A percentile compares a stretch with the other conserved stretches of the same genome.
Evolutionary conservation across 1,284 basidiomycete species (phyloP).

Genomic region (Apiotrichum laibachii): DNA sequence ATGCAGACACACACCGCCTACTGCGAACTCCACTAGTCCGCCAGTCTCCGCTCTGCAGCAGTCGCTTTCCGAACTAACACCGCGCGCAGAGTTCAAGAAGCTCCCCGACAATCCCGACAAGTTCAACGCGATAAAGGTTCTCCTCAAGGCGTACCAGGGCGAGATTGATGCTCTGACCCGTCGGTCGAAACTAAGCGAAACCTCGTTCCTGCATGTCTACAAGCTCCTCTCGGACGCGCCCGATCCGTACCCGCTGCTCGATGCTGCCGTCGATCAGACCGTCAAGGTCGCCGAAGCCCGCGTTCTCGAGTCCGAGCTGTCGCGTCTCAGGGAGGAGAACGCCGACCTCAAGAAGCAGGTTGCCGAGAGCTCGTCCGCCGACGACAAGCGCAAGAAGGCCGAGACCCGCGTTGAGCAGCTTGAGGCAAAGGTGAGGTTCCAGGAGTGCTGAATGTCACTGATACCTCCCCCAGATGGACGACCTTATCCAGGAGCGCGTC

Average conservation of each 20-base stretch:
- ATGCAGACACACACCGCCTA: too few species aligned
- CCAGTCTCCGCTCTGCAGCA: too few species aligned
- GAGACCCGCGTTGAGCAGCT: conserved; percentile 70
- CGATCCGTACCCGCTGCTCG: conserved; percentile 92
- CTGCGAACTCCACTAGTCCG: not conserved
- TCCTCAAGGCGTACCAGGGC: conserved; percentile 91
- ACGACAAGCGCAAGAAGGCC: conserved; percentile 72
- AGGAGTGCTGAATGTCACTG: not conserved
- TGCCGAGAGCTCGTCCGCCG: conserved; percentile 62
- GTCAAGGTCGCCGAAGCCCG: conserved; percentile 78
- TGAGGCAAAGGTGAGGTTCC: conserved; percentile 68
- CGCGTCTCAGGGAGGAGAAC: conserved; percentile 73
- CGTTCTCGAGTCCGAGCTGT: conserved; percentile 69
- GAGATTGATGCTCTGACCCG: conserved; percentile 95
- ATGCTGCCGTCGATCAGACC: conserved; percentile 88
- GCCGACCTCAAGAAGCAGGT: conserved; percentile 68
- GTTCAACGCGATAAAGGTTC: conserved; percentile 73
- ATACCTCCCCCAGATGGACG: conserved; percentile 69
- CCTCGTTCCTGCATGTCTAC: conserved; percentile 88
- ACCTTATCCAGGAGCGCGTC: conserved; percentile 78
- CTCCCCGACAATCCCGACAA: conserved; percentile 79
- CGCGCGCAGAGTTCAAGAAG: conserved; percentile 79
- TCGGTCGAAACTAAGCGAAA: conserved; percentile 85
- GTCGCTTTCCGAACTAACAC: not conserved
- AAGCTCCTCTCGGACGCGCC: conserved; percentile 90